Evolutionary conservation across 345 rosid species (phyloP), one percentile per base, ranked within the genome.

Genomic region (Lepidium sativum): DNA sequence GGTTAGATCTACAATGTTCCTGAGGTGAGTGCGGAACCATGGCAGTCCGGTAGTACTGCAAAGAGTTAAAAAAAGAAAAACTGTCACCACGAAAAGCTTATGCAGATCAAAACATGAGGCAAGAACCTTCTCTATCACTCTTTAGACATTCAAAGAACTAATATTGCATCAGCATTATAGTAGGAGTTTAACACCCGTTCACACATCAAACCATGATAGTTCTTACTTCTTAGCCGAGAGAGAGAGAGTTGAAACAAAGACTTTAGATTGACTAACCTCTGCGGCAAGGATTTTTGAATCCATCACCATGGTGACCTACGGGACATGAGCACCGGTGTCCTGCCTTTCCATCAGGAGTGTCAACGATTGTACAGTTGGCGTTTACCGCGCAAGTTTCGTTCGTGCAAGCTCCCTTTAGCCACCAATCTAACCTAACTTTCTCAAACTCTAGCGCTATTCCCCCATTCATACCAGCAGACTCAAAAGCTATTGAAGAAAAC

Each of bases 351-450:
- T 25, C 6, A 13, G 60, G 21, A 6, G 64, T 61, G 9, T 1
- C 25, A 38, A 83, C 76, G 0, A 0, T 0, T 10, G 0, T 14
- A 38, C 86, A 77, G 0, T n/a, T 25, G 4, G 86, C 90, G 11
- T 80, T 53, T 2, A 0, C 6, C 8, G 65, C 27, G 45, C 97
- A 94, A 31, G 43, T 52, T 6, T 9, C 3, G 27, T 34, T 14
- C 2, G 1, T 7, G 47, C 83, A 82, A 2, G 1, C 2, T 23
- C 86, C 81, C n/a, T 59, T 25, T 13, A 86, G 41, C 97, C 99
- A 85, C 99, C 97, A 94, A n/a, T 66, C 81, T 63, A 94, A 61
- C 74, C 74, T 72, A 25, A 81, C 58, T 49, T 74, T 69, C 67
- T 77, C 81, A 54, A 84, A 75, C 81, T 84, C 82, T 33, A 90